These are phyloP conservation scores for Coffea humblotiana DNA, from an alignment of 305 asterid genomes.

Conservation along the genomic window DNA sequence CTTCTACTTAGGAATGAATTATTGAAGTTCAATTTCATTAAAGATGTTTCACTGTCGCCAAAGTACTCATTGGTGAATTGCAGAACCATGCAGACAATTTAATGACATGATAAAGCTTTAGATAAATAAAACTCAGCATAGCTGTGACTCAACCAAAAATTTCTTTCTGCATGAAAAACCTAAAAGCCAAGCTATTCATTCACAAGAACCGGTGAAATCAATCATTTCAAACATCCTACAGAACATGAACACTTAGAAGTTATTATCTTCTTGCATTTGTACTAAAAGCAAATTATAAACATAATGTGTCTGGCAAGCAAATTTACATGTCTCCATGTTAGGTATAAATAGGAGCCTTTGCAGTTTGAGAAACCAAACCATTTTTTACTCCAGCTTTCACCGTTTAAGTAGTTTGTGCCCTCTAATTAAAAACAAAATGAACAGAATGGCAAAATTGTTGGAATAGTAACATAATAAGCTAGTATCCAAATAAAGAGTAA, in stretches of 20 bases:
- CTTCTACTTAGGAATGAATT: conserved; percentile 4
- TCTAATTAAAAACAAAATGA: background rate
- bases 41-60: background rate
- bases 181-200: background rate
- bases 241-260: background rate
- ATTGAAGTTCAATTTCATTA: background rate
- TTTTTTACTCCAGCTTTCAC: background rate
- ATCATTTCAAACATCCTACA: background rate
- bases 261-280: background rate
- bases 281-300: background rate
- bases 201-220: background rate
- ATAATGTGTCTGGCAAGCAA: background rate
- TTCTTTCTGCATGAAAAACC: background rate
- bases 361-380: background rate
- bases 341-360: background rate
- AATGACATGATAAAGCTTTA: background rate
- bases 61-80: background rate
- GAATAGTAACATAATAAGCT: background rate
- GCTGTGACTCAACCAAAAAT: background rate
- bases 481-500: background rate
- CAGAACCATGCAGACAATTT: too few relatives aligned
- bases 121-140: background rate
- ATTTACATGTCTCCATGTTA: too few relatives aligned
- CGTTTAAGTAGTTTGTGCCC: background rate
- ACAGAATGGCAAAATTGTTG: background rate